phyloP scores from a whole-genome alignment of 352 stramenopile species.

The Phytophthora idaei region DNA sequence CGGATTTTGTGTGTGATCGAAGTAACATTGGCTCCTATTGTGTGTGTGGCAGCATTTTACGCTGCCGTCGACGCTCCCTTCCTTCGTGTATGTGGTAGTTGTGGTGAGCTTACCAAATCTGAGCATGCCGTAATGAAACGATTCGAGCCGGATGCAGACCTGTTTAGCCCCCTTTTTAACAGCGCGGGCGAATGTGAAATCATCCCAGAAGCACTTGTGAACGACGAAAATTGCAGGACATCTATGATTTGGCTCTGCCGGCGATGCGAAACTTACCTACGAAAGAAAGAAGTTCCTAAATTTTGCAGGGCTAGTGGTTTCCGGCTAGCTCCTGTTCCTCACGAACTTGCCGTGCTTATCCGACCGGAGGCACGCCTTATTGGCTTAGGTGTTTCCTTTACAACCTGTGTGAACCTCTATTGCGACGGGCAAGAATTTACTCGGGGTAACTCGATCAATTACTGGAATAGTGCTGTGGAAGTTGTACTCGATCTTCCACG shows the following conservation, averaged over 20 bases:
- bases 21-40: background rate
- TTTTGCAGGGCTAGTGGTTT: background rate
- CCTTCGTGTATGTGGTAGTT: background rate
- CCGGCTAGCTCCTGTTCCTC: background rate
- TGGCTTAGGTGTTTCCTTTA: slow-evolving; percentile 16
- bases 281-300: background rate
- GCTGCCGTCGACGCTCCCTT: background rate
- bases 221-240: background rate
- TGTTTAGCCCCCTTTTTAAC: background rate
- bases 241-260: background rate
- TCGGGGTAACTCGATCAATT: slow-evolving; percentile 13
- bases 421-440: slow-evolving; percentile 18
- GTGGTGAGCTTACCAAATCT: background rate
- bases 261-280: background rate
- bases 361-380: slow-evolving; percentile 9
- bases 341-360: slow-evolving; percentile 13
- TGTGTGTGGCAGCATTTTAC: background rate
- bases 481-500: background rate
- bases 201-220: background rate
- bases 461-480: slow-evolving; percentile 15
- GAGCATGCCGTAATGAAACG: background rate
- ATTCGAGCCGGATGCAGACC: background rate
- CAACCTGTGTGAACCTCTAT: slow-evolving; percentile 14
- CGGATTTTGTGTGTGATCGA: too few species aligned
- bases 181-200: background rate